A percentile compares a stretch with the other conserved stretches of the same genome.
Conservation (phyloP, 441 rosid genomes). For the Francoa sonchifolia region DNA sequence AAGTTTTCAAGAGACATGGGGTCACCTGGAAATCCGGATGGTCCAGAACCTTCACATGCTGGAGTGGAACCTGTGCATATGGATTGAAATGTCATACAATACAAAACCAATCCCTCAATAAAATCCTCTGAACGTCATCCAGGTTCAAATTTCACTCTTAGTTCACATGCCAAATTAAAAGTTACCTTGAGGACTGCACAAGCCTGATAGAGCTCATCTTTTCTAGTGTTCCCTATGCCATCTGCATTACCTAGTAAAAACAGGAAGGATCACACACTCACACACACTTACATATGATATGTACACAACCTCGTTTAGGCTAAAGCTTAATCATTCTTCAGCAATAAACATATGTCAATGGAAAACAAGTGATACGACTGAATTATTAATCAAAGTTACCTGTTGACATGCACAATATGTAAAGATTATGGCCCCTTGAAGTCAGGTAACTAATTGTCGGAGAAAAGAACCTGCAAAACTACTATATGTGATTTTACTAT, state of each 20-base stretch:
- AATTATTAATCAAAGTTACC: too few species aligned
- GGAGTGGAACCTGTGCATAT: constrained; percentile 34
- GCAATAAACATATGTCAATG: too few species aligned
- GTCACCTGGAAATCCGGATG: constrained; percentile 60
- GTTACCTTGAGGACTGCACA: constrained; percentile 64
- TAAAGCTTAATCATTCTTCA: background rate
- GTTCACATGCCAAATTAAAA: too few species aligned
- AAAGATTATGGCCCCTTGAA: constrained; percentile 49
- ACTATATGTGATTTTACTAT: background rate
- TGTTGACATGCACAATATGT: constrained; percentile 52
- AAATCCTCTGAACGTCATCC: background rate
- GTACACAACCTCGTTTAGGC: background rate
- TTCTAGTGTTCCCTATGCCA: constrained; percentile 61
- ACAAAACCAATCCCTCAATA: background rate
- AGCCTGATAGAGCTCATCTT: constrained; percentile 48
- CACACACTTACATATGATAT: too few species aligned
- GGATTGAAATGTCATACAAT: constrained; percentile 7
- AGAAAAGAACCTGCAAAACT: constrained; percentile 66
- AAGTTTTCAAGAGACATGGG: background rate
- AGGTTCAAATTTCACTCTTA: too few species aligned
- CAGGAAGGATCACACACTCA: too few species aligned
- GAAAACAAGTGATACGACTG: too few species aligned
- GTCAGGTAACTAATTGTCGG: constrained; percentile 64
- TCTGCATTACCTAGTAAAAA: constrained; percentile 51
- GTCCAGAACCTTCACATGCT: constrained; percentile 56